Evolutionary conservation across 768 basidiomycete genomes (phyloP), one percentile per base, ranked within the genome.

Genomic region (Arthromyces matolae): DNA sequence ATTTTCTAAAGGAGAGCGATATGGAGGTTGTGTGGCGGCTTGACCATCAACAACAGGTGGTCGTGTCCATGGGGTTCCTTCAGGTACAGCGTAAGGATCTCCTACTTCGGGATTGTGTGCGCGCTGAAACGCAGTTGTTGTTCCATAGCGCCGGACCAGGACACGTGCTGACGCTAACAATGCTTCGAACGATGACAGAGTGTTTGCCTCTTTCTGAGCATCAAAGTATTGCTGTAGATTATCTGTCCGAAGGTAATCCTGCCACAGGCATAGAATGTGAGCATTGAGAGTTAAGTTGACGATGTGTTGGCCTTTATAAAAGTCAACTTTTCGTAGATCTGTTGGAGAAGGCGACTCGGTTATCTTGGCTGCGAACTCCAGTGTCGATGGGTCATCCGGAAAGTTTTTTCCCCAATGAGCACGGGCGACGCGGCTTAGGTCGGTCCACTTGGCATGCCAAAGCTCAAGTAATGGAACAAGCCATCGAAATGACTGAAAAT

Each of bases 361-460:
- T 19, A 53, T 18, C 9, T 52, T 45, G 7, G 60, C 60, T n/a
- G 52, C 28, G 31, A 32, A 45, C 2, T 48, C 54, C 13, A 64
- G 34, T 12, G 56, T 56, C 1, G 52, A 52, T 6, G 49, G 52
- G 42, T 64, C 58, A 16, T 57, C 36, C 5, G 39, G 27, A 23
- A 42, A 41, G 6, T 44, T 49, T 8, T 48, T 42, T 8, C 61
- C 64, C 58, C 57, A 63, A 33, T 63, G 56, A 0, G 43, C 41
- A 12, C 52, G 45, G 12, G 59, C 41, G 8, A 60, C 47, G 0
- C 56, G 54, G 41, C 61, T 56, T 4, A 64, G 41, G 38, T 66
- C 64, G 4, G 65, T 66, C 66, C 64, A 68, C 47, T 62, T 59
- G 1, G 64, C 61, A 37, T 68, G 66, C 64, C 66, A 68, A 0